These are phyloP conservation scores for Eutypella sp. DNA, from an alignment of 2,329 filamentous ascomycete genomes.

Conservation along the genomic window DNA sequence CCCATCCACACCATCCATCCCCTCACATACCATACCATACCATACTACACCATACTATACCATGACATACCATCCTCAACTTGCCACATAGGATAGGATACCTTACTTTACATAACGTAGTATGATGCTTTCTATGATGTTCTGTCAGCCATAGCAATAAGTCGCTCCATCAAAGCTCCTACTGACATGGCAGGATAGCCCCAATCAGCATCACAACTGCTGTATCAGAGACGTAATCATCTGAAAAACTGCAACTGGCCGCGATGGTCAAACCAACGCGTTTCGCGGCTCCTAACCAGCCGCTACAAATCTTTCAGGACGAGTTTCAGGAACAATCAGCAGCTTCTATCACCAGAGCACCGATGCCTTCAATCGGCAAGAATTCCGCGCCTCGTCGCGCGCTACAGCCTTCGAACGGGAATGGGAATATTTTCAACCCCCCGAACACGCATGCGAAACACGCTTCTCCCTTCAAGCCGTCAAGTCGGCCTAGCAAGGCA, in stretches of 20 bases:
- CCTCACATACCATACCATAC: too few relatives aligned
- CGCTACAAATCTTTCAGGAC: constrained; percentile 50
- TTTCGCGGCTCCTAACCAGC: constrained; percentile 40
- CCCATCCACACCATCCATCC: constrained; percentile 7
- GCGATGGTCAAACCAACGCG: constrained; percentile 50
- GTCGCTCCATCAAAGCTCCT: background rate
- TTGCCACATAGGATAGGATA: too few relatives aligned
- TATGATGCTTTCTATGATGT: constrained; percentile 13
- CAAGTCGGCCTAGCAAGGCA: constrained; percentile 50
- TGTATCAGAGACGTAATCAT: constrained; percentile 7
- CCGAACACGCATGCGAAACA: constrained; percentile 46
- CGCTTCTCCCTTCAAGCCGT: constrained; percentile 66
- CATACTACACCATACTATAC: too few relatives aligned
- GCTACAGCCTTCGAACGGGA: constrained; percentile 48
- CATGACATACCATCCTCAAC: too few relatives aligned
- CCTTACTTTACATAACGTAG: too few relatives aligned
- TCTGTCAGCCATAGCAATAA: constrained; percentile 13
- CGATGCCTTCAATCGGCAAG: constrained; percentile 48
- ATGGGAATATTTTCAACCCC: constrained; percentile 61
- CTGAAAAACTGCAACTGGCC: constrained; percentile 27
- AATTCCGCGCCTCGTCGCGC: constrained; percentile 38
- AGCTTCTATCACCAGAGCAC: constrained; percentile 50
- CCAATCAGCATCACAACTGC: constrained; percentile 2
- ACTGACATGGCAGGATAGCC: constrained; percentile 1
- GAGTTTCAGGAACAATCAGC: constrained; percentile 40